These are phyloP conservation scores for Colletotrichum sojae DNA, from an alignment of 2,329 filamentous ascomycete species.

Conservation along the genomic window DNA sequence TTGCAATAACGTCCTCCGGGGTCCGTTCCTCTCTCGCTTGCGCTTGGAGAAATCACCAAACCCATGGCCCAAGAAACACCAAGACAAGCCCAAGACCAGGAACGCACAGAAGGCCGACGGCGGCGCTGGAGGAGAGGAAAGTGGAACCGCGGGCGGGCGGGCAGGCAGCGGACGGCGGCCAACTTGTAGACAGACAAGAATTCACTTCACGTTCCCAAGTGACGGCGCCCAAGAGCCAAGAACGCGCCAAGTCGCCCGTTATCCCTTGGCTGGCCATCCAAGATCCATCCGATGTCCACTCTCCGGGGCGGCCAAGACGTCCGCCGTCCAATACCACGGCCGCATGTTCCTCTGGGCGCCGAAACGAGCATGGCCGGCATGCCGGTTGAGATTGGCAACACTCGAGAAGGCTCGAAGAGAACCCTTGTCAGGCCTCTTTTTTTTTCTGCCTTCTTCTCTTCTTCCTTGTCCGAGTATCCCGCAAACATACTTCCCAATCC, in stretches of 20 bases:
- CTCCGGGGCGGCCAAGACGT: constrained; percentile 36
- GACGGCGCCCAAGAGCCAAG: constrained; percentile 22
- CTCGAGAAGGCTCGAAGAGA: constrained; percentile 2
- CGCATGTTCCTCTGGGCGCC: not conserved
- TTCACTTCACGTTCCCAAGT: not conserved
- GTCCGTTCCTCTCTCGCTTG: too few species aligned
- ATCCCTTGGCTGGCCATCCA: constrained; percentile 28
- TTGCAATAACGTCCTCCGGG: not conserved
- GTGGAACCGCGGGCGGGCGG: constrained; percentile 17
- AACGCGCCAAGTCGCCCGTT: constrained; percentile 30
- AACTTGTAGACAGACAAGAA: not conserved
- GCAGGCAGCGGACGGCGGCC: not conserved
- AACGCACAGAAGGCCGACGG: constrained; percentile 9
- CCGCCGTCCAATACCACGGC: constrained; percentile 32
- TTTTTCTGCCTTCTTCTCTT: too few species aligned
- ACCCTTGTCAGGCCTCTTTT: not conserved
- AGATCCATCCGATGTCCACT: constrained; percentile 25
- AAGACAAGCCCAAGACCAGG: not conserved
- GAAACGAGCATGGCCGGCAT: constrained; percentile 19
- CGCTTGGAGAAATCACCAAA: not conserved
- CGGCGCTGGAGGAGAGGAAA: constrained; percentile 35
- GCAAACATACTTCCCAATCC: constrained; percentile 3
- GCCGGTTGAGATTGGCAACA: not conserved
- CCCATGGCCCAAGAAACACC: not conserved
- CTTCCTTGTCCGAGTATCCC: constrained; percentile 13